Base-by-base conservation (phyloP, 2,329 filamentous ascomycete species). In the Verticillium klebahnii region DNA sequence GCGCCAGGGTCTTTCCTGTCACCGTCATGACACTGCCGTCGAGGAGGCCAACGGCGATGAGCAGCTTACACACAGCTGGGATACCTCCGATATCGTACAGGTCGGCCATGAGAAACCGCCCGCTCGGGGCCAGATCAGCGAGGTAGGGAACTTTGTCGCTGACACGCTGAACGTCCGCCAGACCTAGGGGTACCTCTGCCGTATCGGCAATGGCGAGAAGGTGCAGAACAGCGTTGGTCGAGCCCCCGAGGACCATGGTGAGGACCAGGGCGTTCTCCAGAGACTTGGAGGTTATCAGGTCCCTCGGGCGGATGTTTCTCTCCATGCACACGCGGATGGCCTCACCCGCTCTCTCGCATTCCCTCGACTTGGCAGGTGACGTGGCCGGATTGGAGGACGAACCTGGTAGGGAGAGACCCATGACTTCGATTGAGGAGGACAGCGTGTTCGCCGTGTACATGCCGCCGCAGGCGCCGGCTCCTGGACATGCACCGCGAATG, bases 391-490 rank as follows among this genome's bases (percentile, higher is more conserved):
- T 95, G 1, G 90, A 93, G 0, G 91, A 93, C 0, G 91, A 95
- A 1, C 92, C 92, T 0, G 93, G 92, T 9, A 96, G 81, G 0
- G 88, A 87, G 36, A 96, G 81, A 32, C 93, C 93, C 83, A 97
- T 92, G 50, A 90, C 91, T 78, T 96, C 92, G 66, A 96, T 92
- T 14, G 91, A 91, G 0, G 91, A 93, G 4, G 92, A 90, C 91
- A 97, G 94, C 25, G 92, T 96, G 77, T 96, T 96, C 66, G 92
- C 92, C 1, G 92, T 97, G 78, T 93, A 97, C 93, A 96, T 93
- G 67, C 90, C 90, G 66, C 89, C 90, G 66, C 90, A 93, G 37
- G 90, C 90, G 50, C 90, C 90, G 50, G 75, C 73, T 31, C 78
- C 78, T 54, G 77, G 77, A 72, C 92, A 96, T 2, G 92, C 88